Base-by-base conservation (phyloP, 805 yeast genomes). In the Debaryomyces hansenii region DNA sequence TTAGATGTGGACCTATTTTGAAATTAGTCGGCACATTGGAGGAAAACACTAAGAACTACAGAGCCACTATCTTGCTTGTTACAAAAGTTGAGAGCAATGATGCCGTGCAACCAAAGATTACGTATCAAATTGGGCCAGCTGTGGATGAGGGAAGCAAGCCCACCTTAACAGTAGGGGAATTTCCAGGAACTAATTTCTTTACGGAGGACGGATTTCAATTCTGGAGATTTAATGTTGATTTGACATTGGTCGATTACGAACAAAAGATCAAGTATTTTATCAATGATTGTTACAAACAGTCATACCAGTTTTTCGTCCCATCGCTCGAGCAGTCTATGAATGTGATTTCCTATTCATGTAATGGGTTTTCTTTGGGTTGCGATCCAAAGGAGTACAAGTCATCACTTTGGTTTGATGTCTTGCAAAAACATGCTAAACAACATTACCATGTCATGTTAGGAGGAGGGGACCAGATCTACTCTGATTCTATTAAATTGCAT, bases 391-490 rank as follows among this genome's bases (percentile, higher is more conserved):
- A 64, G 4, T 94, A 83, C 67, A 80, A 83, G 48, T 88, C 91
- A 7, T 84, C 88, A 2, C 66, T 94, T 52, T 92, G 98, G 98
- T 75, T 71, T 34, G 97, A 94, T 60, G 95, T 92, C 3, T 57
- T 91, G 55, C 71, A 77, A 21, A 80, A 81, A 49, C 97, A 92
- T 59, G 63, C 70, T 14, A 55, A 64, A 5, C 70, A 75, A 34
- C 80, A 79, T 34, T 89, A 89, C 66, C 97, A 92, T 63, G 97
- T 90, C 4, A 91, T 92, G 96, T 72, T 94, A 24, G 98, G 98
- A 24, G 98, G 98, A 43, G 99, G 99, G 28, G 99, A 92, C 67
- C 99, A 92, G 68, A 78, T 92, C 42, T 92, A 92, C 63, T 83
- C 91, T 43, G 99, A 92, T 66, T 75, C 89, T 1, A 82, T 92